These are phyloP conservation scores for Botrytis pseudocinerea DNA, from an alignment of 2,329 filamentous ascomycete species.

Conservation along the genomic window DNA sequence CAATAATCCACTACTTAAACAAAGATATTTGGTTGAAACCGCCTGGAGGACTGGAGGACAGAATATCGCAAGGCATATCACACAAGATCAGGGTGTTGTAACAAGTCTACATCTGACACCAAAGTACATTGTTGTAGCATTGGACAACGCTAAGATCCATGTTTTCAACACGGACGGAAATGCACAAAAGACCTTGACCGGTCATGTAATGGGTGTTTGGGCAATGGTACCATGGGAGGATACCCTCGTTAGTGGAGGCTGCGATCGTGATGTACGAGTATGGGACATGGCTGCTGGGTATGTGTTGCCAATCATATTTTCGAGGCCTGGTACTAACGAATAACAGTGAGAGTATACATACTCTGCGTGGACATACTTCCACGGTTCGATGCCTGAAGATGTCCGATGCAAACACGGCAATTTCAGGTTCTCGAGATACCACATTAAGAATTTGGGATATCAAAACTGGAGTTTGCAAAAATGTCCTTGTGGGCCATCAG, in stretches of 20 bases:
- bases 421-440: constrained; percentile 93
- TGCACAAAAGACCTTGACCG: constrained; percentile 83
- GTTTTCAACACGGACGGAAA: constrained; percentile 93
- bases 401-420: constrained; percentile 90
- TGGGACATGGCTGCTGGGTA: constrained; percentile 96
- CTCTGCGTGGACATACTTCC: constrained; percentile 90
- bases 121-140: constrained; percentile 94
- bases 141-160: constrained; percentile 98
- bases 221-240: constrained; percentile 99
- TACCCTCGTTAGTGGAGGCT: constrained; percentile 90
- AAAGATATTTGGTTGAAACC: constrained; percentile 93
- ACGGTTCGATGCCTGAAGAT: constrained; percentile 97
- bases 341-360: constrained; percentile 70
- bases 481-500: constrained; percentile 91
- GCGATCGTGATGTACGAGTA: constrained; percentile 92
- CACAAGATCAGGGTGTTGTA: constrained; percentile 93
- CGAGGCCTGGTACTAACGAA: constrained; percentile 36
- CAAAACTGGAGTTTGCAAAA: constrained; percentile 80
- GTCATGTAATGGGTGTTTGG: constrained; percentile 99
- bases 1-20: too few species aligned
- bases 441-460: constrained; percentile 96
- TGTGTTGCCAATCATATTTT: constrained; percentile 42
- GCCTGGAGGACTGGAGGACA: constrained; percentile 93
- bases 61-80: constrained; percentile 82
- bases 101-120: constrained; percentile 91